phyloP scores from a whole-genome alignment of 2,329 filamentous ascomycete genomes.

The Tolypocladium tundrense region DNA sequence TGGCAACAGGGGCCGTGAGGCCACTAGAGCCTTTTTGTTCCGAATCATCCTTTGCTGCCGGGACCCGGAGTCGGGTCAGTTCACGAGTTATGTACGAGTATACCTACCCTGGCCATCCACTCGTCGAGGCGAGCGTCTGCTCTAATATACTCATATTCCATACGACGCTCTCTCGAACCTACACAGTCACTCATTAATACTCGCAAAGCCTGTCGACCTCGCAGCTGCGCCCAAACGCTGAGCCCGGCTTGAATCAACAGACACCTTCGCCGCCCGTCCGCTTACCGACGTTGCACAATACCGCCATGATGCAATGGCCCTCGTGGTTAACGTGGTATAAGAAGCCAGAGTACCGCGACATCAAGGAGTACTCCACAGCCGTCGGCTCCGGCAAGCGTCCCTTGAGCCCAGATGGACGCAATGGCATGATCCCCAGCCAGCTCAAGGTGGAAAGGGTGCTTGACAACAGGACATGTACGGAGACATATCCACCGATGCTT shows the following conservation, averaged over 20 bases:
- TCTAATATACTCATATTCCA: no score
- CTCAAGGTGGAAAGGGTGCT: conserved; percentile 34
- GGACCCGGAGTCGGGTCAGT: no score
- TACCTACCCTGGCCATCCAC: no score
- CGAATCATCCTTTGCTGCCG: no score
- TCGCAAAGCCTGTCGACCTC: not conserved
- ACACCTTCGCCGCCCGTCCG: not conserved
- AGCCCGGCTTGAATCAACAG: not conserved
- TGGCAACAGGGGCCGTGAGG: no score
- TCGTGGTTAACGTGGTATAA: conserved; percentile 36
- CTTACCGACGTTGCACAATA: not conserved
- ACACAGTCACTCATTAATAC: no score
- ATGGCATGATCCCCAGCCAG: conserved; percentile 6
- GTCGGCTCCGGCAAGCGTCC: conserved; percentile 23
- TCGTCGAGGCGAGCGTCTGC: no score
- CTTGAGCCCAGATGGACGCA: conserved; percentile 24
- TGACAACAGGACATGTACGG: conserved; percentile 33
- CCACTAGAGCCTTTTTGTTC: no score
- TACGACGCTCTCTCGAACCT: no score
- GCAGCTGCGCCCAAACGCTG: not conserved
- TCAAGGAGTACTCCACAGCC: conserved; percentile 31
- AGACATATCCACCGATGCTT: not conserved
- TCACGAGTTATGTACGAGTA: no score
- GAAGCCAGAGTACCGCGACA: conserved; percentile 37
- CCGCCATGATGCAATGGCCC: conserved; percentile 3